These are phyloP conservation scores for Neonectria magnoliae DNA, from an alignment of 2,329 filamentous ascomycete species.

Conservation along the genomic window DNA sequence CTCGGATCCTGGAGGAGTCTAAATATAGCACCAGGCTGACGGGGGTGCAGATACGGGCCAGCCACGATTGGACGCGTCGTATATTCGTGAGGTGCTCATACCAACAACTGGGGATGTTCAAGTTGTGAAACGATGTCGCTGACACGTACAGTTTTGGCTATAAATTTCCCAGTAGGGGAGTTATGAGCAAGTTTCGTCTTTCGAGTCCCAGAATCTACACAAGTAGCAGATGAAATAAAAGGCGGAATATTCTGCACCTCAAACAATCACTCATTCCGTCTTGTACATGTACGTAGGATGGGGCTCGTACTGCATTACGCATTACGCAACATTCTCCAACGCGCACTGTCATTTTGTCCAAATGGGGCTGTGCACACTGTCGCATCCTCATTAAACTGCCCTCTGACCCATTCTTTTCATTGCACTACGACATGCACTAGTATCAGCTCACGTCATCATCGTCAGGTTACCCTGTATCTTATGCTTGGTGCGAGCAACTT, in stretches of 20 bases:
- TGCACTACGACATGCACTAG: neutral
- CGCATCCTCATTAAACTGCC: neutral
- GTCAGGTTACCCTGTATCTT: neutral
- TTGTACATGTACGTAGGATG: too few relatives aligned
- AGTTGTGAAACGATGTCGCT: neutral
- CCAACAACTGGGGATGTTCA: neutral
- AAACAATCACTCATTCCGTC: neutral
- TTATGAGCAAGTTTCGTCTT: neutral
- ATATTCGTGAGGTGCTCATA: too few relatives aligned
- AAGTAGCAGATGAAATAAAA: neutral
- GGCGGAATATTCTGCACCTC: neutral
- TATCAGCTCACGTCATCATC: neutral
- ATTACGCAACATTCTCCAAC: slow-evolving; percentile 33
- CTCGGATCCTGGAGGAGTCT: neutral
- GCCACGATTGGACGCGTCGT: neutral
- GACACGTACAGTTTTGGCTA: neutral
- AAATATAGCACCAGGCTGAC: neutral
- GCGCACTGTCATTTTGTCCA: neutral
- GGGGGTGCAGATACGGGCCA: neutral
- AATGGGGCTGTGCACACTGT: neutral
- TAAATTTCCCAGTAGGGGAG: neutral
- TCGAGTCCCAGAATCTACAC: neutral
- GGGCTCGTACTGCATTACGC: slow-evolving; percentile 30
- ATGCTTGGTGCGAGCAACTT: too few relatives aligned
- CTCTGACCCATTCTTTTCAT: too few relatives aligned